These are phyloP conservation scores for Trifolium pratense DNA, from an alignment of 306 rosid species.

Conservation along the genomic window DNA sequence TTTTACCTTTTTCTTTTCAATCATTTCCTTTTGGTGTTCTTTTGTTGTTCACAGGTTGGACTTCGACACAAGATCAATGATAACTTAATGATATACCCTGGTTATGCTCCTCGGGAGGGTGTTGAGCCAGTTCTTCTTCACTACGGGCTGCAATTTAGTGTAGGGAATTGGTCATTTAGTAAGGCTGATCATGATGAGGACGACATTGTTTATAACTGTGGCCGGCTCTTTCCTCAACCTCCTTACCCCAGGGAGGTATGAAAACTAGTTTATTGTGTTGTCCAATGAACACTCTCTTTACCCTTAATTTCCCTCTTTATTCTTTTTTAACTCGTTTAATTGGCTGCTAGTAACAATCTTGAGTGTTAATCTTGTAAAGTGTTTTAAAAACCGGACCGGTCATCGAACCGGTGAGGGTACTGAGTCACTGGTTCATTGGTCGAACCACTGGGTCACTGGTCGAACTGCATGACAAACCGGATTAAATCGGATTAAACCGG, in stretches of 20 bases:
- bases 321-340: background rate
- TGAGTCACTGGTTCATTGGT: too few relatives aligned
- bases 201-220: slow-evolving; percentile 70
- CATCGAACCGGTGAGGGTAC: too few relatives aligned
- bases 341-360: background rate
- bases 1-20: slow-evolving; percentile 13
- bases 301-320: background rate
- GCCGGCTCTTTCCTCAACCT: slow-evolving; percentile 81
- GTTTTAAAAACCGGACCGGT: too few relatives aligned
- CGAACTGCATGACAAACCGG: too few relatives aligned
- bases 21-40: background rate
- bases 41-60: slow-evolving; percentile 69
- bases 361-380: background rate
- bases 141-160: slow-evolving; percentile 77
- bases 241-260: slow-evolving; percentile 90
- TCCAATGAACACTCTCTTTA: background rate
- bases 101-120: slow-evolving; percentile 66
- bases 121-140: slow-evolving; percentile 89
- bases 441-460: too few relatives aligned
- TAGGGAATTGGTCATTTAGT: slow-evolving; percentile 92
- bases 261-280: slow-evolving; percentile 12
- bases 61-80: slow-evolving; percentile 91
- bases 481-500: too few relatives aligned
- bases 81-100: slow-evolving; percentile 91
- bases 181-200: slow-evolving; percentile 83